Evolutionary conservation across 2,329 filamentous ascomycete species (phyloP).

Genomic region (Hypomyces perniciosus): DNA sequence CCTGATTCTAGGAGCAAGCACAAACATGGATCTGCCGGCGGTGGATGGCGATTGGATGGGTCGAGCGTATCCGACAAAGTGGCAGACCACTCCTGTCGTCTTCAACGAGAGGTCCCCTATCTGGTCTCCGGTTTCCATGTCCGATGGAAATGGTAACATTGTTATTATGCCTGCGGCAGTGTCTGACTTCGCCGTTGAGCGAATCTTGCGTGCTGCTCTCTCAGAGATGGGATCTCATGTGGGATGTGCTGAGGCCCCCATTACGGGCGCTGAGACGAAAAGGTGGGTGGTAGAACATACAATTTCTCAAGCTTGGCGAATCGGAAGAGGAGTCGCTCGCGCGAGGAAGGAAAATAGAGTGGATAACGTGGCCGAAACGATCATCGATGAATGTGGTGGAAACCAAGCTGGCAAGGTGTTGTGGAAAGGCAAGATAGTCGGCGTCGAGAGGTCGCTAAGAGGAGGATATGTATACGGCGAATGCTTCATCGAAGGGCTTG

Average conservation of each 20-base stretch:
- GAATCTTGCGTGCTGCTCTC: conserved; percentile 45
- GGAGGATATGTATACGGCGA: conserved; percentile 56
- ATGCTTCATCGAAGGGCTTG: conserved; percentile 47
- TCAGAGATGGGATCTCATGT: conserved; percentile 50
- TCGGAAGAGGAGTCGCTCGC: conserved; percentile 53
- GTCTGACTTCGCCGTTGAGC: conserved; percentile 43
- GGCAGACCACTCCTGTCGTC: conserved; percentile 49
- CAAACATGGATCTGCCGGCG: conserved; percentile 44
- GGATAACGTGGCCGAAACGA: conserved; percentile 49
- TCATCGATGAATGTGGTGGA: conserved; percentile 54
- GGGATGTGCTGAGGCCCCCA: conserved; percentile 42
- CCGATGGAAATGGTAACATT: conserved; percentile 47
- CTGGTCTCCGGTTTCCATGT: conserved; percentile 41
- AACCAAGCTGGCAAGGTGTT: conserved; percentile 46
- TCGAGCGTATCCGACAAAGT: conserved; percentile 47
- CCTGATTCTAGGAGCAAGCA: conserved; percentile 49
- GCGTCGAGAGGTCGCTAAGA: conserved; percentile 49
- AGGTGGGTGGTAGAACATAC: conserved; percentile 48
- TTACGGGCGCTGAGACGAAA: conserved; percentile 43
- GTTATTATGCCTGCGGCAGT: conserved; percentile 42
- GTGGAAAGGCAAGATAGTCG: conserved; percentile 59
- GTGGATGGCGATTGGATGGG: conserved; percentile 55
- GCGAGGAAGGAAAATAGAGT: conserved; percentile 44
- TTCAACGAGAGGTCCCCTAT: conserved; percentile 43
- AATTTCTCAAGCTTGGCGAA: conserved; percentile 49